A percentile compares a stretch with the other conserved stretches of the same genome.
Conservation (phyloP, 495 filamentous ascomycete genomes). For the Aspergillus bertholletiae region DNA sequence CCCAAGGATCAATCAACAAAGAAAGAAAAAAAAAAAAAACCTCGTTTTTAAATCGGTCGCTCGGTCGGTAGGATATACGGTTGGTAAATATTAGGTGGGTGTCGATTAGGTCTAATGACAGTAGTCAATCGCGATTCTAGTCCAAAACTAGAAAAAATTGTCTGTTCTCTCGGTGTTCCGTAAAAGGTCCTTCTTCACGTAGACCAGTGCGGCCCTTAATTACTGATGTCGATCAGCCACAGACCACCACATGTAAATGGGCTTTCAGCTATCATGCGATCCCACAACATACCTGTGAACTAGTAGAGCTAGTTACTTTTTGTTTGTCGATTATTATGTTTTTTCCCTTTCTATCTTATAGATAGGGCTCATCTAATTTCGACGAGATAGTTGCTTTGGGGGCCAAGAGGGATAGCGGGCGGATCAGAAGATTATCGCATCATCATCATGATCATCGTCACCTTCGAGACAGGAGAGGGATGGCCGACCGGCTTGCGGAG, state of each 20-base stretch:
- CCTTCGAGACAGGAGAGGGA: slow-evolving; percentile 7
- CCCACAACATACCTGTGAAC: slow-evolving; percentile 5
- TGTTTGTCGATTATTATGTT: background rate
- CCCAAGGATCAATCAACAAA: no score
- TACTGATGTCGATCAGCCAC: slow-evolving; percentile 11
- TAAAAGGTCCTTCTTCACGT: slow-evolving; percentile 7
- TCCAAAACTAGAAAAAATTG: background rate
- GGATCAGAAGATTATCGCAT: slow-evolving; percentile 13
- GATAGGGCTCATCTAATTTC: background rate
- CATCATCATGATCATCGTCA: slow-evolving; percentile 15
- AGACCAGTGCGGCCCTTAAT: background rate
- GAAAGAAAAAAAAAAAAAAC: no score
- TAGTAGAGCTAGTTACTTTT: background rate
- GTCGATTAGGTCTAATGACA: background rate
- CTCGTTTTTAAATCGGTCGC: background rate
- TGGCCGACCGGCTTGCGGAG: background rate
- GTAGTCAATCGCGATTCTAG: background rate
- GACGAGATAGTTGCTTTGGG: background rate
- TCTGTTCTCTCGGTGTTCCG: slow-evolving; percentile 2
- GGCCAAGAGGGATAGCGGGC: background rate
- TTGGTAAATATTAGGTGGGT: background rate
- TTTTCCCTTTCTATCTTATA: no score
- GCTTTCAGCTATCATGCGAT: background rate
- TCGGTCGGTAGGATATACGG: background rate
- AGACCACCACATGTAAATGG: background rate